phyloP scores from a whole-genome alignment of 441 rosid species.

The Erodium texanum region DNA sequence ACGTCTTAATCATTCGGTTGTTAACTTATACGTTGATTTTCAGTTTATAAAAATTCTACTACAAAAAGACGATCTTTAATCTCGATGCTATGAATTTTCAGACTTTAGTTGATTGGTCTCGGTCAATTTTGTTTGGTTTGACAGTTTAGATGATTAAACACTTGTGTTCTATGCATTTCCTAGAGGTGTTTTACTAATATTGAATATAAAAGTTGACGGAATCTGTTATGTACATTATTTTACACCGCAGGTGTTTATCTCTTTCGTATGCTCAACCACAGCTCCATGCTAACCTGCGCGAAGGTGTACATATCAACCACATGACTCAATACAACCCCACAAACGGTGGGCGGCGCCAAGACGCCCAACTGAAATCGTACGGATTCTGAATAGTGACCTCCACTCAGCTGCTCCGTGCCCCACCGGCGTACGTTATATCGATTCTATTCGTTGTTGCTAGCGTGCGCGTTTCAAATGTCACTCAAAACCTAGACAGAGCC shows the following conservation, averaged over 20 bases:
- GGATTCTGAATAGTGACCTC: slow-evolving; percentile 13
- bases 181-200: too few species aligned
- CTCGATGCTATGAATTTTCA: too few species aligned
- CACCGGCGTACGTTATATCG: neutral
- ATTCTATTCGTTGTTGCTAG: slow-evolving; percentile 3
- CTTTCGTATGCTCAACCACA: neutral
- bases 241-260: neutral
- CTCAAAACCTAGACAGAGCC: slow-evolving; percentile 20
- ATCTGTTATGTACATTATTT: neutral
- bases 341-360: neutral
- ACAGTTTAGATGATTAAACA: too few species aligned
- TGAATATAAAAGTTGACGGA: too few species aligned
- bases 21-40: too few species aligned
- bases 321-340: neutral
- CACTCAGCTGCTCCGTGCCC: neutral
- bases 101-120: too few species aligned
- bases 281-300: slow-evolving; percentile 17
- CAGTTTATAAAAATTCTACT: too few species aligned
- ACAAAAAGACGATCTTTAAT: too few species aligned
- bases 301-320: neutral
- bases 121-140: too few species aligned
- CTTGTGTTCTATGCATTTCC: too few species aligned
- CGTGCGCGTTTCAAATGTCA: slow-evolving; percentile 21
- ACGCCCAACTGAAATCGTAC: slow-evolving; percentile 17
- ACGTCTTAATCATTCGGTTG: too few species aligned